phyloP scores from a whole-genome alignment of 768 basidiomycete genomes.

The Cubamyces sp. region DNA sequence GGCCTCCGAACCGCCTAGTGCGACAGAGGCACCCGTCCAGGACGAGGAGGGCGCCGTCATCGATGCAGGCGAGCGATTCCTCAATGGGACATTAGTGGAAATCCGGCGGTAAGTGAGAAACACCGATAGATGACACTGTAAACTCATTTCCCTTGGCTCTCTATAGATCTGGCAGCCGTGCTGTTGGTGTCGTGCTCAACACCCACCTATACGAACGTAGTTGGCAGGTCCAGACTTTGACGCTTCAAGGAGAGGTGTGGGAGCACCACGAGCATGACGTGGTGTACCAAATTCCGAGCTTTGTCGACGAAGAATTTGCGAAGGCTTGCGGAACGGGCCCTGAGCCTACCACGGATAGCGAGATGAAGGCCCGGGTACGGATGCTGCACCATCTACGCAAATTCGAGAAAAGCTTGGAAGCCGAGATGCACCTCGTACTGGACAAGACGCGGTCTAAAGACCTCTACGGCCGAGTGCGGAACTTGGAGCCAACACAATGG shows the following conservation, averaged over 20 bases:
- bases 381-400: conserved; percentile 62
- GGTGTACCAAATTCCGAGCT: conserved; percentile 61
- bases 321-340: conserved; percentile 49
- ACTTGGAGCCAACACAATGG: conserved; percentile 57
- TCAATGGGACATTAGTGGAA: conserved; percentile 38
- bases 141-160: neutral
- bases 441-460: conserved; percentile 31
- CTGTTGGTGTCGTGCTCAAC: conserved; percentile 26
- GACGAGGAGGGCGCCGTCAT: neutral
- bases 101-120: conserved; percentile 32
- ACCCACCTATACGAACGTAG: neutral
- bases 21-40: neutral
- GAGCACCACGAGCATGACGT: conserved; percentile 54
- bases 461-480: conserved; percentile 49
- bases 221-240: conserved; percentile 19
- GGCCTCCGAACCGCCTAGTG: neutral
- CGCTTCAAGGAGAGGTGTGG: conserved; percentile 54
- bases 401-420: conserved; percentile 53
- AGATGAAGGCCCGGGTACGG: conserved; percentile 65
- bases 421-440: conserved; percentile 37
- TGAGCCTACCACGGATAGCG: conserved; percentile 29
- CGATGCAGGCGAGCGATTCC: conserved; percentile 25
- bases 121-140: neutral
- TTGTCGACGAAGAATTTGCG: conserved; percentile 51
- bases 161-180: conserved; percentile 3